Conservation (phyloP, 345 rosid genomes). For the Camelina sativa region DNA sequence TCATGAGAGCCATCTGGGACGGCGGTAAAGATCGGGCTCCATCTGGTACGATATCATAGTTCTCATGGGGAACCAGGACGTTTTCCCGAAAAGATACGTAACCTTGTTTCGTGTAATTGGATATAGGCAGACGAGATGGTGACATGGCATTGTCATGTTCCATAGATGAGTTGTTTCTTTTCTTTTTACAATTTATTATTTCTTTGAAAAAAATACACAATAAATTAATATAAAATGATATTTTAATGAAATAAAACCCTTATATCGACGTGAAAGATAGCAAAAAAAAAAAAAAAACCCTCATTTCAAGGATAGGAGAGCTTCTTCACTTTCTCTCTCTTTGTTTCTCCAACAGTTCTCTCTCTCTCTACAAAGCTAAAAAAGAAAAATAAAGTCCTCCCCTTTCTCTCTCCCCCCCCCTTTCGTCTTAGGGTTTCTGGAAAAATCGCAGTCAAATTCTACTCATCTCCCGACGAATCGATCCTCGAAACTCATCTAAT, state of each 20-base stretch:
- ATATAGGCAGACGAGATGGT: constrained; percentile 43
- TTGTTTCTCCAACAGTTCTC: constrained; percentile 20
- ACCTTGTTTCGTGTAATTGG: constrained; percentile 31
- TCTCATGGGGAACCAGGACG: no score
- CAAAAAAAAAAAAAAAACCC: constrained; percentile 42
- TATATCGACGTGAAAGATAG: constrained; percentile 48
- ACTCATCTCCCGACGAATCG: constrained; percentile 49
- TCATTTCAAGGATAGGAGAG: constrained; percentile 55
- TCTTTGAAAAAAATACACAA: no score
- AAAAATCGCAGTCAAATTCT: constrained; percentile 64
- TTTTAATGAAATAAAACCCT: constrained; percentile 43
- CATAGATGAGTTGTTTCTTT: constrained; percentile 37
- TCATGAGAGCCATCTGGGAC: no score
- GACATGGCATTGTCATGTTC: constrained; percentile 61
- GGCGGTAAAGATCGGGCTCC: no score
- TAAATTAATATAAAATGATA: constrained; percentile 22
- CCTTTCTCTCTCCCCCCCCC: constrained; percentile 15
- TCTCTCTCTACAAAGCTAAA: constrained; percentile 48
- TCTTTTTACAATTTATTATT: background rate
- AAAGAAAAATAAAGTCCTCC: constrained; percentile 38
- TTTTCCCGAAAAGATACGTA: no score
- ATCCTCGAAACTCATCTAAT: background rate
- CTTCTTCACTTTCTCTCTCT: constrained; percentile 42
- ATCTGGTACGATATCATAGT: no score
- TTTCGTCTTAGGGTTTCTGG: constrained; percentile 57